Evolutionary conservation across 2,329 filamentous ascomycete species (phyloP).

Genomic region (Onygenales sp.): DNA sequence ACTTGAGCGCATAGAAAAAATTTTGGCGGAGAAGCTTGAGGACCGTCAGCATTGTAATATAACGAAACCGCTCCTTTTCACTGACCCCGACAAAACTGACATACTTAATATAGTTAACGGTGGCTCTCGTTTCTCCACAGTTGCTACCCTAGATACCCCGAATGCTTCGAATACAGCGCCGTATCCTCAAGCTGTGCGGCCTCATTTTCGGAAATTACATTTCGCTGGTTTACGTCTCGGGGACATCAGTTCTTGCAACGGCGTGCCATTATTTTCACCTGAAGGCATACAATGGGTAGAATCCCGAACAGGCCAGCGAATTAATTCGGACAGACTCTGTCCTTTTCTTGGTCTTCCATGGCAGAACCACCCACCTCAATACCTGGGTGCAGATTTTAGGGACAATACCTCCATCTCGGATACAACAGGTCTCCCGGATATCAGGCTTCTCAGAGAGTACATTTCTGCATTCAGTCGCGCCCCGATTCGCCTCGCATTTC

Average conservation of each 20-base stretch:
- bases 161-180: neutral
- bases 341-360: constrained; percentile 20
- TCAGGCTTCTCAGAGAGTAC: constrained; percentile 23
- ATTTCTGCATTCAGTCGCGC: constrained; percentile 16
- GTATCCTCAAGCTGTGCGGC: constrained; percentile 3
- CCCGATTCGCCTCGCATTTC: constrained; percentile 37
- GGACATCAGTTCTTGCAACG: constrained; percentile 38
- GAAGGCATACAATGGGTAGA: constrained; percentile 42
- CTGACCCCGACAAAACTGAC: neutral
- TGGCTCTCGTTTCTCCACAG: too few species aligned
- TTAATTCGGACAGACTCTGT: constrained; percentile 21
- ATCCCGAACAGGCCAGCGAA: constrained; percentile 34
- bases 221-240: constrained; percentile 42
- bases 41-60: neutral
- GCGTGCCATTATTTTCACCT: constrained; percentile 41
- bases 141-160: neutral
- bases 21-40: constrained; percentile 12
- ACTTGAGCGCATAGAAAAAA: neutral
- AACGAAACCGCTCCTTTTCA: neutral
- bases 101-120: neutral
- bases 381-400: constrained; percentile 3
- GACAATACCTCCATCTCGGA: constrained; percentile 13
- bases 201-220: constrained; percentile 26
- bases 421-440: constrained; percentile 29
- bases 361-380: constrained; percentile 20